These are phyloP conservation scores for Talaromyces stipitatus DNA, from an alignment of 495 filamentous ascomycete species.

Conservation along the genomic window DNA sequence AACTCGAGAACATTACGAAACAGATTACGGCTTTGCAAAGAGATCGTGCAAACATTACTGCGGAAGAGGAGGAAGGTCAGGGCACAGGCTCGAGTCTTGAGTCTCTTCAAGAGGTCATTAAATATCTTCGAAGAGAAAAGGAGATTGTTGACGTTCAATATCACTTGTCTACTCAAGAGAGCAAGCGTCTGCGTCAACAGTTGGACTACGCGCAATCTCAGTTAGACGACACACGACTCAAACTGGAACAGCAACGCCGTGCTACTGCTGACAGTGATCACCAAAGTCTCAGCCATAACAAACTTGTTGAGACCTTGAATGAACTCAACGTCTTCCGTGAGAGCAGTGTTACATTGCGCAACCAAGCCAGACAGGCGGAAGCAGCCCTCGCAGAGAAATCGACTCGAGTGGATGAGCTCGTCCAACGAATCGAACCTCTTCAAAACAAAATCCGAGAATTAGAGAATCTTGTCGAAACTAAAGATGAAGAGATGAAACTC, in stretches of 20 bases:
- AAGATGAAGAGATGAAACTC: conserved; percentile 78
- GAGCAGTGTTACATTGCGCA: conserved; percentile 79
- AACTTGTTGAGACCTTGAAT: conserved; percentile 86
- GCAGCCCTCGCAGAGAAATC: conserved; percentile 65
- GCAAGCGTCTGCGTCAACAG: conserved; percentile 80
- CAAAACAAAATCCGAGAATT: conserved; percentile 70
- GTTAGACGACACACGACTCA: conserved; percentile 77
- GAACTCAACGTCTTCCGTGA: conserved; percentile 93
- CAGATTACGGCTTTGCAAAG: conserved; percentile 74
- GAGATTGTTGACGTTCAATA: conserved; percentile 95
- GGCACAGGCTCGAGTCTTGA: conserved; percentile 47
- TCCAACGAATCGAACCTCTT: conserved; percentile 71
- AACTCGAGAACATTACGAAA: conserved; percentile 70
- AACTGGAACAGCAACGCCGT: conserved; percentile 79
- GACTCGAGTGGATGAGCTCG: conserved; percentile 63
- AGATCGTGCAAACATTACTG: conserved; percentile 50
- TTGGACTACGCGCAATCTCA: conserved; percentile 77
- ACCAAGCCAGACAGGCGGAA: conserved; percentile 72
- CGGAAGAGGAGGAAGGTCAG: conserved; percentile 33
- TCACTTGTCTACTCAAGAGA: conserved; percentile 77
- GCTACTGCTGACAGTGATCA: conserved; percentile 65
- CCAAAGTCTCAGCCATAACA: conserved; percentile 67
- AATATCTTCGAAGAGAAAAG: conserved; percentile 89
- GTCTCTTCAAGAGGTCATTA: conserved; percentile 79
- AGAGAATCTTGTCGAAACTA: conserved; percentile 67